These are phyloP conservation scores for Quercus gilva DNA, from an alignment of 306 rosid genomes.

Conservation along the genomic window DNA sequence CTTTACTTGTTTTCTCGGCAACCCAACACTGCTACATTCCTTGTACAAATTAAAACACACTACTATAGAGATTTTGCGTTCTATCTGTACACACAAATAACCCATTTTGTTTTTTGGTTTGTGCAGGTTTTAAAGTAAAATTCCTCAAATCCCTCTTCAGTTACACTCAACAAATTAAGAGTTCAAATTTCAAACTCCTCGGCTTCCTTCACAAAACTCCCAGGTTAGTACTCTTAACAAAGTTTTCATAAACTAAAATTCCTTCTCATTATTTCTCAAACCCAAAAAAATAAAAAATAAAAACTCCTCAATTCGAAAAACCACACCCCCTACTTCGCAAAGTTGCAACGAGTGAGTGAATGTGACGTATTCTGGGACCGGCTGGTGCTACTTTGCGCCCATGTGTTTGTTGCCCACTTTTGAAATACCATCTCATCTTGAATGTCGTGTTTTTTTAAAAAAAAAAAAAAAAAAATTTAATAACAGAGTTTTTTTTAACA, in stretches of 20 bases:
- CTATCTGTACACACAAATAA: not conserved
- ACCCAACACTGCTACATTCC: not conserved
- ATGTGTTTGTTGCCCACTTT: conserved; percentile 7
- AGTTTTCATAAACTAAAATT: not conserved
- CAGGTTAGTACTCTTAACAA: not conserved
- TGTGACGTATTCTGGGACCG: conserved; percentile 23
- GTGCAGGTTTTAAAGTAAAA: not conserved
- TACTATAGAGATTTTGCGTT: not conserved
- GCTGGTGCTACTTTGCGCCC: conserved; percentile 36
- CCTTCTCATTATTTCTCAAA: not conserved
- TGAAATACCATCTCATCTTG: conserved; percentile 1
- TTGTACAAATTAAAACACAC: not conserved
- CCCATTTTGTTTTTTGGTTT: not conserved
- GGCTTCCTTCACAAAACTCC: not conserved
- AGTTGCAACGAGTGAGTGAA: conserved; percentile 5
- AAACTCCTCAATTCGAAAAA: conserved; percentile 1
- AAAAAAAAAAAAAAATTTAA: no score
- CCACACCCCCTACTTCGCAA: not conserved
- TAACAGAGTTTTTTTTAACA: not conserved
- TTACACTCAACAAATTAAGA: not conserved
- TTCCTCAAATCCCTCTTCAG: not conserved
- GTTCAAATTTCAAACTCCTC: not conserved
- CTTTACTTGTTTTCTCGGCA: not conserved
- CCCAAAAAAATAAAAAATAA: not conserved
- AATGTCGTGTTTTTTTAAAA: not conserved